phyloP scores from a whole-genome alignment of 495 filamentous ascomycete genomes.

The Penicillium silybi region DNA sequence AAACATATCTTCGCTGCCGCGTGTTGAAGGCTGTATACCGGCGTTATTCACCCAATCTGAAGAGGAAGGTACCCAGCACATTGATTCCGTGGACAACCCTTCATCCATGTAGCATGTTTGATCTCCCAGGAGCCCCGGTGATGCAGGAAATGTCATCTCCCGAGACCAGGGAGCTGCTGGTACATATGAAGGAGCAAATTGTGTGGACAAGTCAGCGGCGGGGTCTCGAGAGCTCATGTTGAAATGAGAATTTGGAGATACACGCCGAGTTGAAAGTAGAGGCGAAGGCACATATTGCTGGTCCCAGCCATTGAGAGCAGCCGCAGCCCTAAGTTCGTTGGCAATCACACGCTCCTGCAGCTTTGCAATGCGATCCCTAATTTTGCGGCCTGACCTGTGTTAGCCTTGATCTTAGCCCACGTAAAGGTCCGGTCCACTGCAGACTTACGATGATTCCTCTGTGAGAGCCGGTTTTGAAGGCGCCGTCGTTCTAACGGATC shows the following conservation, averaged over 20 bases:
- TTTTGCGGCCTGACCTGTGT: slow-evolving; percentile 30
- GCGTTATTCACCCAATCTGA: not conserved
- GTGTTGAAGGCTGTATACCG: not conserved
- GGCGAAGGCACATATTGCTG: slow-evolving; percentile 11
- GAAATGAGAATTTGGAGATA: not conserved
- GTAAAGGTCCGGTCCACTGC: not conserved
- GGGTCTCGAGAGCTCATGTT: not conserved
- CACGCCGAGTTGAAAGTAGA: not conserved
- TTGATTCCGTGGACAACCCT: not conserved
- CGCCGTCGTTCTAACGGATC: slow-evolving; percentile 29
- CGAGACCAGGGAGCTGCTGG: not conserved
- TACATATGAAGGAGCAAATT: not conserved
- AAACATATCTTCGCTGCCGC: not conserved
- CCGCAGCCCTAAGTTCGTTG: slow-evolving; percentile 36
- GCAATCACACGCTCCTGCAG: slow-evolving; percentile 43
- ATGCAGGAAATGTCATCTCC: not conserved
- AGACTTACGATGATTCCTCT: slow-evolving; percentile 34
- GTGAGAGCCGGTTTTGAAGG: slow-evolving; percentile 35
- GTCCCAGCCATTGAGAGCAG: slow-evolving; percentile 31
- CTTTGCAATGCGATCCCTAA: slow-evolving; percentile 40
- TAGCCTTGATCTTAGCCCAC: not conserved
- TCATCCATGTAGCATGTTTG: not conserved
- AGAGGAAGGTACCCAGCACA: not conserved
- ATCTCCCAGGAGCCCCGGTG: not conserved
- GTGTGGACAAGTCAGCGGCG: not conserved